Conservation (phyloP, 352 stramenopile genomes). For the Pythium rhizo-oryzae region DNA sequence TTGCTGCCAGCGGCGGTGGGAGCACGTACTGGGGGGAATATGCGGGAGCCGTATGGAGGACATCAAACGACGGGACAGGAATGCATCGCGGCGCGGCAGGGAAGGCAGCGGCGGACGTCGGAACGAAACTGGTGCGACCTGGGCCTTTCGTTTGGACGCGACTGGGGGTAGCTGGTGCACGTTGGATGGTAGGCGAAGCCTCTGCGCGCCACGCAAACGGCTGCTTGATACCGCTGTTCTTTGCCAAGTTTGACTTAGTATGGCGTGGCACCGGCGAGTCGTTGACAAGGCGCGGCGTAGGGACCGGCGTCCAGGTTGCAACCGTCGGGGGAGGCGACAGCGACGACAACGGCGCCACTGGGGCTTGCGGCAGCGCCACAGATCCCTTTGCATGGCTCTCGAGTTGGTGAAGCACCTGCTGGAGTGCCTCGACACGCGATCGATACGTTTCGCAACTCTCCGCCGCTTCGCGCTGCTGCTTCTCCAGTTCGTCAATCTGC, state of each 20-base stretch:
- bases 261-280: slow-evolving; percentile 9
- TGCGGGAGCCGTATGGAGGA: background rate
- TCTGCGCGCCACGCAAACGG: slow-evolving; percentile 22
- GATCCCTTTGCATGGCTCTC: slow-evolving; percentile 4
- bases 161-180: background rate
- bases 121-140: background rate
- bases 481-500: slow-evolving; percentile 20
- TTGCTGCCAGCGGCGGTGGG: background rate
- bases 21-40: background rate
- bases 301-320: background rate
- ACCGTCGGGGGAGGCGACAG: background rate
- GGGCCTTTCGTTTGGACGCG: background rate
- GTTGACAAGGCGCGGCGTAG: slow-evolving; percentile 2
- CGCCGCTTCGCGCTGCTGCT: slow-evolving; percentile 8
- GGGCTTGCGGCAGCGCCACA: background rate
- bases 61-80: background rate
- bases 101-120: background rate
- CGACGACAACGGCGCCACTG: background rate
- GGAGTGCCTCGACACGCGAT: slow-evolving; percentile 7
- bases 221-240: slow-evolving; percentile 9
- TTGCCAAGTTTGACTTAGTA: background rate
- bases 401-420: background rate
- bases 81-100: slow-evolving; percentile 2
- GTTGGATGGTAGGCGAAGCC: background rate
- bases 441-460: slow-evolving; percentile 10